Conservation (phyloP, 345 rosid species). For the Cardamine chenopodiifolia region DNA sequence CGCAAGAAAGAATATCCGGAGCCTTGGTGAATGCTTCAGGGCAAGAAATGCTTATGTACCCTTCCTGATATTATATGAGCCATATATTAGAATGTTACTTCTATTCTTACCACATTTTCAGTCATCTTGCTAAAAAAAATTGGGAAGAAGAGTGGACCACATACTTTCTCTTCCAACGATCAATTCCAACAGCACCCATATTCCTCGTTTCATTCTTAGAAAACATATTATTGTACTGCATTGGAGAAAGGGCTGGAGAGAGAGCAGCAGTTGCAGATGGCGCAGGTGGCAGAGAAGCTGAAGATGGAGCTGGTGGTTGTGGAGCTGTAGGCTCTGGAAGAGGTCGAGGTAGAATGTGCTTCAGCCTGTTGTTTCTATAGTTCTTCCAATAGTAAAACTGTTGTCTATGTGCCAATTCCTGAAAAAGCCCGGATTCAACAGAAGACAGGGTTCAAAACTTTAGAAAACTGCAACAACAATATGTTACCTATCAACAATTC, state of each 20-base stretch:
- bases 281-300: slow-evolving; percentile 45
- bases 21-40: slow-evolving; percentile 21
- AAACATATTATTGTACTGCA: slow-evolving; percentile 72
- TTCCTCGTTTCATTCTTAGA: slow-evolving; percentile 71
- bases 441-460: slow-evolving; percentile 4
- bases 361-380: slow-evolving; percentile 87
- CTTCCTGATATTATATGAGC: slow-evolving; percentile 36
- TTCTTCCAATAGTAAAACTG: slow-evolving; percentile 99
- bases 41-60: slow-evolving; percentile 29
- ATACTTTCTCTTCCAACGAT: slow-evolving; percentile 88
- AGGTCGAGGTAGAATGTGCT: slow-evolving; percentile 88
- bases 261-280: slow-evolving; percentile 57
- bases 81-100: slow-evolving; percentile 17
- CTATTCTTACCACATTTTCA: neutral
- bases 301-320: slow-evolving; percentile 52
- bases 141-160: slow-evolving; percentile 36
- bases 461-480: slow-evolving; percentile 16
- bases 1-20: neutral
- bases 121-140: neutral
- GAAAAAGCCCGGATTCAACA: neutral
- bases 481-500: neutral
- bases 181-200: slow-evolving; percentile 52
- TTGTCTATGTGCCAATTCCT: slow-evolving; percentile 97
- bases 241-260: slow-evolving; percentile 71
- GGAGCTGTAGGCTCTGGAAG: slow-evolving; percentile 82